Evolutionary conservation across 1,139 yeast species (phyloP).

Genomic region (Scheffersomyces segobiensis): DNA sequence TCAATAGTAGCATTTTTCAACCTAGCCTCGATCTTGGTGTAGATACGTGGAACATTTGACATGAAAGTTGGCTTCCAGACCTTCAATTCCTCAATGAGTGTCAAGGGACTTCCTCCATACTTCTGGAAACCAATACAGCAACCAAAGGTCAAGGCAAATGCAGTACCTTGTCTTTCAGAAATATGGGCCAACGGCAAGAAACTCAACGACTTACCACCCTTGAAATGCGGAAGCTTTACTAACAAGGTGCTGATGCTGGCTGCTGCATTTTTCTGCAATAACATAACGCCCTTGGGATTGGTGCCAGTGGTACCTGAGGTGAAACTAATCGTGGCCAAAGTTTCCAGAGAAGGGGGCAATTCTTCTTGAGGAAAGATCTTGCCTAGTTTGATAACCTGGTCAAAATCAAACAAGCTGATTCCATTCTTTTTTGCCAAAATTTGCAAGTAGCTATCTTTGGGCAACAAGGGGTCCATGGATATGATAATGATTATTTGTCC

Average conservation of each 20-base stretch:
- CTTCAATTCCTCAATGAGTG: constrained; percentile 58
- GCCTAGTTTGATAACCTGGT: constrained; percentile 59
- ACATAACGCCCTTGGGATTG: constrained; percentile 70
- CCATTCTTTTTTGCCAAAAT: constrained; percentile 8
- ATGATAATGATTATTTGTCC: constrained; percentile 18
- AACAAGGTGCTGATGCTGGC: constrained; percentile 44
- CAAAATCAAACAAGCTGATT: constrained; percentile 30
- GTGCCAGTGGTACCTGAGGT: constrained; percentile 79
- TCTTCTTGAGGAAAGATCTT: constrained; percentile 43
- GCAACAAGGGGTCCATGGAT: constrained; percentile 23
- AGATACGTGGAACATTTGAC: constrained; percentile 66
- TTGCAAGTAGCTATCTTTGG: constrained; percentile 13
- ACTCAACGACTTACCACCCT: constrained; percentile 12
- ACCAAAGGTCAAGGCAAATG: constrained; percentile 14
- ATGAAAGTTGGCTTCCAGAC: constrained; percentile 53
- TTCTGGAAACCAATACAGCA: constrained; percentile 22
- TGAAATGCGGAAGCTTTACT: constrained; percentile 10
- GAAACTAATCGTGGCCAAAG: constrained; percentile 66
- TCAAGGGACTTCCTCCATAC: constrained; percentile 38
- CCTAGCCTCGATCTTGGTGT: constrained; percentile 59
- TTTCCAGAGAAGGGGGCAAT: constrained; percentile 53
- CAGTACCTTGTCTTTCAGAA: constrained; percentile 21
- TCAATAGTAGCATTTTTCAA: constrained; percentile 43
- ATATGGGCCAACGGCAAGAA: constrained; percentile 30
- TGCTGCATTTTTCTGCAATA: constrained; percentile 55